These are phyloP conservation scores for Cladosporium sp. DNA, from an alignment of 2,329 filamentous ascomycete species.

Conservation along the genomic window DNA sequence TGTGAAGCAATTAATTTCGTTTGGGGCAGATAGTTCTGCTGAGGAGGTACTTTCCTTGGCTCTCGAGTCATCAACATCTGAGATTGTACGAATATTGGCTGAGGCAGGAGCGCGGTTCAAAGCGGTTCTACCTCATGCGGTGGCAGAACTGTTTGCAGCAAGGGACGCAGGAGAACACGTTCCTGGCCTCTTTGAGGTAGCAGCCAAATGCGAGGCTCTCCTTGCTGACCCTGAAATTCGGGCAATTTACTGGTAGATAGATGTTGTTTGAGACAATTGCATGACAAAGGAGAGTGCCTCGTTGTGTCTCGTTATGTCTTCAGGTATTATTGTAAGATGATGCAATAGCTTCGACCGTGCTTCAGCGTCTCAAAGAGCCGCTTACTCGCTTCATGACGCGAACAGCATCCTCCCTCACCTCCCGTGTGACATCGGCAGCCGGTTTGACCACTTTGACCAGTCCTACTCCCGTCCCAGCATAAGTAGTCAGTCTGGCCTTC, in stretches of 20 bases:
- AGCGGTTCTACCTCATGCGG: accelerated
- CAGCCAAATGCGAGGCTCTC: not conserved
- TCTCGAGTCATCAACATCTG: not conserved
- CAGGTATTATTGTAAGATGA: too few species aligned
- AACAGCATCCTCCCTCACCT: slow-evolving; percentile 35
- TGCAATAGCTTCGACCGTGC: not conserved
- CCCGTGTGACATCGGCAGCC: slow-evolving; percentile 56
- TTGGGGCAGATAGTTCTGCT: not conserved
- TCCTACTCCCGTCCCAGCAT: slow-evolving; percentile 64
- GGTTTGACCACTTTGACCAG: slow-evolving; percentile 54
- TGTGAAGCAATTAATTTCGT: not conserved
- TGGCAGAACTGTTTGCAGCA: not conserved
- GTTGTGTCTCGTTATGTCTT: too few species aligned
- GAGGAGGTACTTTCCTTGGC: not conserved
- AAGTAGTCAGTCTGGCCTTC: slow-evolving; percentile 60
- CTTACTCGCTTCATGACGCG: not conserved
- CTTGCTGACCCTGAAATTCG: too few species aligned
- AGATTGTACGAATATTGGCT: not conserved
- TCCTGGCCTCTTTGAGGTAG: not conserved
- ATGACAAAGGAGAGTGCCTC: too few species aligned
- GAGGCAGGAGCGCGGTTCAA: not conserved
- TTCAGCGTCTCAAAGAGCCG: not conserved
- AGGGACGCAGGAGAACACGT: not conserved
- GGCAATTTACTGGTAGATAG: not conserved
- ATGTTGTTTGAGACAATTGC: not conserved